A percentile compares a stretch with the other conserved stretches of the same genome.
Evolutionary conservation across 2,329 filamentous ascomycete genomes (phyloP).

Genomic region (Phaeosphaeriaceae sp.): DNA sequence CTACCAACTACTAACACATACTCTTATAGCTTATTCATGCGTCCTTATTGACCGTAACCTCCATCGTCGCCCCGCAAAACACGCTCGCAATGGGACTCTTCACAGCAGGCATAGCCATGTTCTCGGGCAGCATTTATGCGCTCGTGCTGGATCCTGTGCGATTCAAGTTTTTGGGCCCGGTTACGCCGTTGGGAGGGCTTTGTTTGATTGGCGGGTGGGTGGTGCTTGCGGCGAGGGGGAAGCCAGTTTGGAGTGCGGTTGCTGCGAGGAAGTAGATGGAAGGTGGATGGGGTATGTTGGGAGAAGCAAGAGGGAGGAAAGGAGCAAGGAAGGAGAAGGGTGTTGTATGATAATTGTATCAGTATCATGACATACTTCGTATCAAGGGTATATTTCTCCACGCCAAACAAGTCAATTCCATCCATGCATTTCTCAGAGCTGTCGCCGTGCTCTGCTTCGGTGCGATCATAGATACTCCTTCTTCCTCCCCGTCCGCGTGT

Average conservation of each 20-base stretch:
- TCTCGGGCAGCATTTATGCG: constrained; percentile 70
- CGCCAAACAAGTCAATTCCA: neutral
- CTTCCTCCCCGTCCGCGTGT: constrained; percentile 90
- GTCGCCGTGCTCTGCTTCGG: neutral
- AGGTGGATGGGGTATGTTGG: neutral
- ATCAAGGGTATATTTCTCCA: neutral
- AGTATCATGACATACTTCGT: no score
- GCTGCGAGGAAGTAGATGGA: constrained; percentile 1
- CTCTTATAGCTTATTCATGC: constrained; percentile 67
- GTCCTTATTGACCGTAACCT: constrained; percentile 64
- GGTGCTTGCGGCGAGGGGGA: constrained; percentile 52
- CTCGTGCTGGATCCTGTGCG: constrained; percentile 67
- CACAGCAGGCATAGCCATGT: constrained; percentile 71
- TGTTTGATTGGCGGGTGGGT: constrained; percentile 72
- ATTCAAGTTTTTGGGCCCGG: constrained; percentile 67
- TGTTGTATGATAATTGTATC: neutral
- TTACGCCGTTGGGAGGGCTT: constrained; percentile 70
- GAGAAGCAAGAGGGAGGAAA: neutral
- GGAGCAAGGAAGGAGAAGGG: neutral
- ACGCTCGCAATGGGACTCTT: constrained; percentile 66
- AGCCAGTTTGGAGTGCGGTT: constrained; percentile 15
- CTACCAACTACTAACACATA: no score
- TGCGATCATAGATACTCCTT: constrained; percentile 81
- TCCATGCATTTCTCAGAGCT: neutral
- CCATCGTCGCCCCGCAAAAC: constrained; percentile 60